Conservation (phyloP, 2,329 filamentous ascomycete genomes). For the Colletotrichum salicis region DNA sequence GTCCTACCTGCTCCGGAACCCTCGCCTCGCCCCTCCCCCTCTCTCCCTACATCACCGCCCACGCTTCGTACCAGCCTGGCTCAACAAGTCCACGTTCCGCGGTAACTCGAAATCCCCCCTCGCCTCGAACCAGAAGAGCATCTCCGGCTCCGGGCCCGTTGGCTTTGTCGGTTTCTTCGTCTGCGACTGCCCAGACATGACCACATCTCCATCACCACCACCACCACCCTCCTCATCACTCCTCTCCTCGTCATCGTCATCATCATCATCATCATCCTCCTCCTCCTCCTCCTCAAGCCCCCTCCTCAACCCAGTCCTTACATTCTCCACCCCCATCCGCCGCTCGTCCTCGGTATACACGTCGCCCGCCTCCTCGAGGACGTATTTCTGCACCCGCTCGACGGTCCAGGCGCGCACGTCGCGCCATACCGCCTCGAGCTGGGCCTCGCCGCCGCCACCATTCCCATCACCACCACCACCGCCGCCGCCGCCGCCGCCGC, state of each 20-base stretch:
- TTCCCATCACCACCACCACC: too few species aligned
- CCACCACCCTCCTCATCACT: slow-evolving; percentile 60
- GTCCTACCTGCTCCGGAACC: too few species aligned
- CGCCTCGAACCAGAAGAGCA: slow-evolving; percentile 57
- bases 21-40: background rate
- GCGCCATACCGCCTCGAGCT: slow-evolving; percentile 67
- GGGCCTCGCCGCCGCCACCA: slow-evolving; percentile 46
- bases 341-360: slow-evolving; percentile 79
- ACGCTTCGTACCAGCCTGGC: slow-evolving; percentile 43
- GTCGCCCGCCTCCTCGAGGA: slow-evolving; percentile 60
- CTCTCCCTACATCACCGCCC: slow-evolving; percentile 15
- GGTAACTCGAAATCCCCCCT: slow-evolving; percentile 58
- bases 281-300: slow-evolving; percentile 63
- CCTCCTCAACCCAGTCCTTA: slow-evolving; percentile 76
- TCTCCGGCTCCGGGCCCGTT: slow-evolving; percentile 55
- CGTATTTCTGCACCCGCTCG: slow-evolving; percentile 53
- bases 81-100: slow-evolving; percentile 55
- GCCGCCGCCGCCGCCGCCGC: slow-evolving; percentile 48
- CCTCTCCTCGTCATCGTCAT: slow-evolving; percentile 64
- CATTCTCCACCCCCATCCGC: slow-evolving; percentile 72
- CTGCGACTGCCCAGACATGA: slow-evolving; percentile 42
- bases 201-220: slow-evolving; percentile 58
- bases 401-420: slow-evolving; percentile 55
- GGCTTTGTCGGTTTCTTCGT: slow-evolving; percentile 41
- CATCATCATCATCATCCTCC: slow-evolving; percentile 59